Evolutionary conservation across 2,329 filamentous ascomycete species (phyloP).

Genomic region (Botrytis elliptica): DNA sequence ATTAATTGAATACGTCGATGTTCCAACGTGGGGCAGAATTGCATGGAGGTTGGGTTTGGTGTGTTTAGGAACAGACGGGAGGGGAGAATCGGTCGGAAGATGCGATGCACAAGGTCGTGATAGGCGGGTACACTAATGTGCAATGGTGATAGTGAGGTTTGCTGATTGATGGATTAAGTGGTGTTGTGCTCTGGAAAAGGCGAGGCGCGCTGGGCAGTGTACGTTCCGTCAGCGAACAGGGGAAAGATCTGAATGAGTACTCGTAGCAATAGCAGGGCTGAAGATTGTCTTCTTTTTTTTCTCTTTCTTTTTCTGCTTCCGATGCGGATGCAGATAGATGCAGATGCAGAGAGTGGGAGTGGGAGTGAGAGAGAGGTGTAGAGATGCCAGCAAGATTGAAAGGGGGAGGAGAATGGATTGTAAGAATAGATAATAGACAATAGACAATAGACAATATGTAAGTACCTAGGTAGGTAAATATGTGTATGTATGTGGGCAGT

Average conservation of each 20-base stretch:
- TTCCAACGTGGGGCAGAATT: slow-evolving; percentile 4
- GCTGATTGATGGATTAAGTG: not conserved
- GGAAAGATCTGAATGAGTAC: slow-evolving; percentile 1
- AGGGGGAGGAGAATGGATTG: not conserved
- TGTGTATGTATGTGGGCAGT: too few species aligned
- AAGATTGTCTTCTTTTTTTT: not conserved
- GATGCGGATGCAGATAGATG: not conserved
- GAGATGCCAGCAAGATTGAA: not conserved
- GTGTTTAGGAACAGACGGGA: not conserved
- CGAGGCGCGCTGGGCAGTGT: slow-evolving; percentile 5
- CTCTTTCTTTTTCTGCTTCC: not conserved
- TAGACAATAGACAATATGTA: not conserved
- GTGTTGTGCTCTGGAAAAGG: not conserved
- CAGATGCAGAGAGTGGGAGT: too few species aligned
- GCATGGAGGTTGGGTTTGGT: not conserved
- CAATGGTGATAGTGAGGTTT: not conserved
- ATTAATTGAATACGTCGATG: not conserved
- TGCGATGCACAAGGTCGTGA: slow-evolving; percentile 9
- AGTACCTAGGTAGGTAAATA: too few species aligned
- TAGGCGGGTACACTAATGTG: not conserved
- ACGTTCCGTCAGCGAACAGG: slow-evolving; percentile 3
- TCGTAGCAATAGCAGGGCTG: slow-evolving; percentile 15
- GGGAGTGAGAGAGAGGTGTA: not conserved
- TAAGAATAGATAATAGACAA: not conserved
- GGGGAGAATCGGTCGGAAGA: slow-evolving; percentile 13